Percentiles rank a stretch among this genome's conserved stretches.
Conservation (phyloP, 129 eudicot genomes). For the Escallonia rubra region DNA sequence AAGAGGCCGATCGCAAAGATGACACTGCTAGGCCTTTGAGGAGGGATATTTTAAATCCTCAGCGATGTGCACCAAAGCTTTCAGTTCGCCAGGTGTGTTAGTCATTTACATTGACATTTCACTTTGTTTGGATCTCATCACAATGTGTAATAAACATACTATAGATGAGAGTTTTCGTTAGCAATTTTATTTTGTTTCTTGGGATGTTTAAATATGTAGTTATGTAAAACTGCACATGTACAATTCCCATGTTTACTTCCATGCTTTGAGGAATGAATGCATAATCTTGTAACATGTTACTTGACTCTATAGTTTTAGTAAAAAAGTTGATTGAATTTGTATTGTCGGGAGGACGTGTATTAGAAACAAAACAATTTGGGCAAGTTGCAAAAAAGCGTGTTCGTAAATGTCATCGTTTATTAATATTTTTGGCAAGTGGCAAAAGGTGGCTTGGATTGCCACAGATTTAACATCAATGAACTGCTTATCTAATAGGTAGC, state of each 20-base stretch:
- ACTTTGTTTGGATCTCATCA: no score
- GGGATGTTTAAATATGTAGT: background rate
- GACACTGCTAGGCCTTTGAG: constrained; percentile 80
- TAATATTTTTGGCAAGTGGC: background rate
- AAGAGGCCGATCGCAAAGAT: constrained; percentile 88
- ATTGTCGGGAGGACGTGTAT: background rate
- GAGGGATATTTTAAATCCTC: constrained; percentile 91
- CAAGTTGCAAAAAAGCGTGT: no score
- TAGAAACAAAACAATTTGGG: background rate
- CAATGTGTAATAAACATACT: no score
- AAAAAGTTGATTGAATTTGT: background rate
- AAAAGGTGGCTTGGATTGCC: background rate
- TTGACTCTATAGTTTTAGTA: background rate
- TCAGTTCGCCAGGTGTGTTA: constrained; percentile 80
- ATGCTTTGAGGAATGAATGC: background rate
- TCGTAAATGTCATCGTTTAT: background rate
- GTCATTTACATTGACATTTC: background rate
- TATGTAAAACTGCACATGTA: background rate
- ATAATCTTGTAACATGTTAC: background rate
- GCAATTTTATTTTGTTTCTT: no score
- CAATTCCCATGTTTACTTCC: background rate
- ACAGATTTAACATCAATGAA: background rate
- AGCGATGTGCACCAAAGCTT: constrained; percentile 92
- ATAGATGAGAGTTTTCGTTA: no score
- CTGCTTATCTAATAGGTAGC: constrained; percentile 64